A percentile compares a stretch with the other conserved stretches of the same genome.
Evolutionary conservation across 257 asterid genomes (phyloP).

Genomic region (Solanum sejunctum): DNA sequence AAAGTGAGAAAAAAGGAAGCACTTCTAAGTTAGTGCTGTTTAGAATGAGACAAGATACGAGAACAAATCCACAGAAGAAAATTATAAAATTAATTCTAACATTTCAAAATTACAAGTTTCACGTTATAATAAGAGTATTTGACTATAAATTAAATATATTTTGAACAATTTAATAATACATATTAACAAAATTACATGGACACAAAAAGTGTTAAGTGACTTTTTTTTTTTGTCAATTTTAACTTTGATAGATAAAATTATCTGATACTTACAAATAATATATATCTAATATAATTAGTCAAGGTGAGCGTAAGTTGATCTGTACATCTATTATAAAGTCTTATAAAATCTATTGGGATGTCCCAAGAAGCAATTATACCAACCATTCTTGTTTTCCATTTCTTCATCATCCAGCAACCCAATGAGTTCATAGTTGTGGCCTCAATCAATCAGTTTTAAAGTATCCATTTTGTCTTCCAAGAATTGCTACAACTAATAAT

Average conservation of each 20-base stretch:
- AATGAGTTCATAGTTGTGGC: not conserved
- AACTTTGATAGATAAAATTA: too few species aligned
- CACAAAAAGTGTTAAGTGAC: too few species aligned
- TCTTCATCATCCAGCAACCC: not conserved
- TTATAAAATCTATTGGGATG: not conserved
- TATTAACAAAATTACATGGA: not conserved
- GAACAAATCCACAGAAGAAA: not conserved
- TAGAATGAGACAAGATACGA: not conserved
- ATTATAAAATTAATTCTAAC: too few species aligned
- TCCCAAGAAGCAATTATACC: not conserved
- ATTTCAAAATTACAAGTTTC: not conserved
- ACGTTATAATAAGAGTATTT: too few species aligned
- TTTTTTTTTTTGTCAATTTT: too few species aligned
- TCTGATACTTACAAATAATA: too few species aligned
- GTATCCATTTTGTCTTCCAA: not conserved
- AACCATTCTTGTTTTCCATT: not conserved
- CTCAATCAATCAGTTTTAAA: not conserved
- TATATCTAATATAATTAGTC: accelerated
- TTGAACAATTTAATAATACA: not conserved
- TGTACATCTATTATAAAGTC: not conserved
- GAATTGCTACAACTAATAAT: not conserved
- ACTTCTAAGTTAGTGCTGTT: not conserved
- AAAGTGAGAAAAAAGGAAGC: not conserved
- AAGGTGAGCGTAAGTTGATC: accelerated
- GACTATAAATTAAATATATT: not conserved